These are phyloP conservation scores for Balansia obtecta DNA, from an alignment of 2,329 filamentous ascomycete species.

Conservation along the genomic window DNA sequence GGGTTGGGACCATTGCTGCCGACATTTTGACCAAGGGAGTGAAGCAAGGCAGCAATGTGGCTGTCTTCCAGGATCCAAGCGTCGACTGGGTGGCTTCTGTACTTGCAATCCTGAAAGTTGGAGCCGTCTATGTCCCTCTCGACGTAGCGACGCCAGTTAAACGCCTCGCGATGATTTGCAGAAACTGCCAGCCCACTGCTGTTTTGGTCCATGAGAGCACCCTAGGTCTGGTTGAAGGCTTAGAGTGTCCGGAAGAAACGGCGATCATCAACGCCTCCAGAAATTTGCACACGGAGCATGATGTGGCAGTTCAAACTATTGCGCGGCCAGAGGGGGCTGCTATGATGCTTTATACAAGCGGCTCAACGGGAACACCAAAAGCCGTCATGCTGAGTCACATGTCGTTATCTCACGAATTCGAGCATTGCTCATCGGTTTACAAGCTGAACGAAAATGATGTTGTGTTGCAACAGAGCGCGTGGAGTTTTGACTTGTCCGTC, in stretches of 20 bases:
- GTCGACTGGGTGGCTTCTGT: slow-evolving; percentile 23
- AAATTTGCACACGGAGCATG: neutral
- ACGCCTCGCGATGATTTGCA: neutral
- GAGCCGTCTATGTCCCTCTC: slow-evolving; percentile 27
- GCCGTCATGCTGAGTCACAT: slow-evolving; percentile 23
- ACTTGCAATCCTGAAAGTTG: slow-evolving; percentile 27
- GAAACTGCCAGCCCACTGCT: neutral
- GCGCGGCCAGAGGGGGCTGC: slow-evolving; percentile 4
- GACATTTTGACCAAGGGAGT: neutral
- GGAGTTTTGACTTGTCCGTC: slow-evolving; percentile 29
- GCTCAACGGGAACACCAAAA: slow-evolving; percentile 26
- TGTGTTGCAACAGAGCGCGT: slow-evolving; percentile 26
- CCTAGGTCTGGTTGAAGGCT: neutral
- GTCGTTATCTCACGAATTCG: slow-evolving; percentile 17
- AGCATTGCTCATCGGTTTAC: slow-evolving; percentile 10
- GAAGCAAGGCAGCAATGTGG: slow-evolving; percentile 1
- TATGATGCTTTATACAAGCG: slow-evolving; percentile 22
- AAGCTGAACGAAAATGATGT: slow-evolving; percentile 12
- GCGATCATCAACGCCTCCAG: neutral
- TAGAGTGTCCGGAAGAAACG: neutral
- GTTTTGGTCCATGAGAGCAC: neutral
- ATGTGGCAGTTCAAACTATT: neutral
- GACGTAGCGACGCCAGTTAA: slow-evolving; percentile 16
- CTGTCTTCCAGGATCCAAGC: slow-evolving; percentile 22
- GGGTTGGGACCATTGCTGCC: neutral